Base-by-base conservation (phyloP, 495 filamentous ascomycete genomes). In the Penicillium nucicola region DNA sequence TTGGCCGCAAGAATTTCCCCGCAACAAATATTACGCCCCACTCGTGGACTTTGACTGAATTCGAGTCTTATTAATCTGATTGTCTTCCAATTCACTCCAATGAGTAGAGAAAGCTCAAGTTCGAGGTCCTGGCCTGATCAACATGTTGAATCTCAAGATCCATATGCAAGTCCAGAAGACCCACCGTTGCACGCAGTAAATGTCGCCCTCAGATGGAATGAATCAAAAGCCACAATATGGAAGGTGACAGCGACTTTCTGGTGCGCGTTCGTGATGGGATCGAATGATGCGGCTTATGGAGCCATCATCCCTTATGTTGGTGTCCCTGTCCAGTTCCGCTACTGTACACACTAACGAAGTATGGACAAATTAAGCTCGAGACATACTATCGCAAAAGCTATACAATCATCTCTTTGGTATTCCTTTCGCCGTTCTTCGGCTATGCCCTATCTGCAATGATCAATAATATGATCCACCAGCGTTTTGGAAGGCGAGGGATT, bases 261-360 rank as follows among this genome's bases (percentile, higher is more conserved):
- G 55, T 55, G 56, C 34, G 52, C 53, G 15, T 49, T 88, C 18
- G 76, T 87, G 9, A 83, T 91, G 78, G 89, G 89, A 12, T 72
- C 80, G 63, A 90, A 87, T 61, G 89, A 93, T 65, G 85, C 81
- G 32, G 83, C 84, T 8, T 84, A 84, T 51, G 88, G 88, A 35
- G 84, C 64, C 1, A 56, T 64, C 17, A 81, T 87, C 52, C 83
- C 70, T 37, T 70, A 65, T 41, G 71, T 71, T 31, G 5, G 60
- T 56, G 8, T 12, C 6, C 37, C 45, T 33, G 4, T 12, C 39
- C 10, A 18, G 15, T 11, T 11, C 4, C 19, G 4, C 37, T 4
- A 3, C 2, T 2, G 39, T 1, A 11, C 33, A 36, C 12, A 55
- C 30, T 35, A 37, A 38, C 4, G 13, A 2, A 17, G 30, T 28